These are phyloP conservation scores for Coemansia sp. DNA, from an alignment of 192 early-diverging fungal species.

Conservation along the genomic window DNA sequence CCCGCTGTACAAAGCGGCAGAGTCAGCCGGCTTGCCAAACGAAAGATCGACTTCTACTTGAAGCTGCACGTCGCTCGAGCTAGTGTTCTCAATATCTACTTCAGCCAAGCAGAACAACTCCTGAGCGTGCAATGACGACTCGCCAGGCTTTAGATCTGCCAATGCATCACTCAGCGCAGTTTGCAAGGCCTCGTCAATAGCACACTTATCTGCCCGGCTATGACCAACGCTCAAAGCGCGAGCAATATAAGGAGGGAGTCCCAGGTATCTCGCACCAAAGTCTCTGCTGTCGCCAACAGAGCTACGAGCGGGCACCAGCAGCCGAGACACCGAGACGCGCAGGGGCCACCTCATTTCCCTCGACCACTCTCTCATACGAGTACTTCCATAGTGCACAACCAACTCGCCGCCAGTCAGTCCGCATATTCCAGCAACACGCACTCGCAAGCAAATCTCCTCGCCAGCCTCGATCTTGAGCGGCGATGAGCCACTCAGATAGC, in stretches of 20 bases:
- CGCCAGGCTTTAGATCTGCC: not conserved
- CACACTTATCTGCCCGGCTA: not conserved
- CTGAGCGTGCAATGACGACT: not conserved
- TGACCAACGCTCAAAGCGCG: constrained; percentile 9
- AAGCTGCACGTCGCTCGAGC: constrained; percentile 26
- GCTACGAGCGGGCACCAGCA: constrained; percentile 23
- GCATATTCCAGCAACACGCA: constrained; percentile 32
- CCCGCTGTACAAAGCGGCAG: constrained; percentile 5
- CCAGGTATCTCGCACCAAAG: constrained; percentile 19
- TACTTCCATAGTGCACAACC: constrained; percentile 36
- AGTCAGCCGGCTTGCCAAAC: not conserved
- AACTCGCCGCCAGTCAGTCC: constrained; percentile 32
- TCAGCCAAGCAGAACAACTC: constrained; percentile 43
- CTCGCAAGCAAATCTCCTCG: constrained; percentile 11
- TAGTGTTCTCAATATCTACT: constrained; percentile 26
- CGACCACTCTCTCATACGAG: constrained; percentile 19
- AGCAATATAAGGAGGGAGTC: constrained; percentile 38
- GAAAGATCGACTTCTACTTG: constrained; percentile 38
- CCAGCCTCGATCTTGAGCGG: not conserved
- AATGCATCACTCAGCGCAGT: constrained; percentile 16
- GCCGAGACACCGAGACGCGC: constrained; percentile 32
- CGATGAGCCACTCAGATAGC: constrained; percentile 17
- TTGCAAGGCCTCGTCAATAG: constrained; percentile 10
- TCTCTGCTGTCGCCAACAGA: not conserved
- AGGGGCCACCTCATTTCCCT: constrained; percentile 42